phyloP scores from a whole-genome alignment of 1,139 yeast species.

The Yamadazyma atmosphaerica region DNA sequence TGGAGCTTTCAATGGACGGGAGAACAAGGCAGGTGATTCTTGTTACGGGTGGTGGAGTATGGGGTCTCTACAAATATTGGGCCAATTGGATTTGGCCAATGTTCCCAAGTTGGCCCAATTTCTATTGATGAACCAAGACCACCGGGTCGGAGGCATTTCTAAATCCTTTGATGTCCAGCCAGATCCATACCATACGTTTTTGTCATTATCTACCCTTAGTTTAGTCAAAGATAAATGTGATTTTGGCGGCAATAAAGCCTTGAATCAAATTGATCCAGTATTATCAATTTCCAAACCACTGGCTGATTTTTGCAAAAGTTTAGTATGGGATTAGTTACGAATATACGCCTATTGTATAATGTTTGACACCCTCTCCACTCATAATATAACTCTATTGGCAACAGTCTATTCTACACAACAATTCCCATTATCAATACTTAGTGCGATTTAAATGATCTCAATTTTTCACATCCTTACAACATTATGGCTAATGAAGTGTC shows the following conservation, averaged over 20 bases:
- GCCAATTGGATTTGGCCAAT: conserved; percentile 35
- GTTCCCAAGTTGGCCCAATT: conserved; percentile 38
- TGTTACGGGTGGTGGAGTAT: conserved; percentile 92
- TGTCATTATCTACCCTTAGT: conserved; percentile 60
- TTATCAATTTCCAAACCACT: conserved; percentile 28
- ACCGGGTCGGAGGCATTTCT: conserved; percentile 78
- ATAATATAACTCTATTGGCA: too few species aligned
- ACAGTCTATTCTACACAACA: too few species aligned
- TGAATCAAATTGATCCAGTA: conserved; percentile 25
- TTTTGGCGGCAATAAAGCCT: conserved; percentile 14
- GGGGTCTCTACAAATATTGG: conserved; percentile 55
- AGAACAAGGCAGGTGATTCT: conserved; percentile 82
- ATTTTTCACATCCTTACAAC: conserved; percentile 3
- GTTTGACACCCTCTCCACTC: too few species aligned
- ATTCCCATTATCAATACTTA: too few species aligned
- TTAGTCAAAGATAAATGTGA: conserved; percentile 30
- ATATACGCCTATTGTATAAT: neutral
- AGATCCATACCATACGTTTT: conserved; percentile 67
- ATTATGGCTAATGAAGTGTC: conserved; percentile 17
- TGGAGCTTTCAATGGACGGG: conserved; percentile 90
- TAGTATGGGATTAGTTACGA: conserved; percentile 9
- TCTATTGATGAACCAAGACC: conserved; percentile 65
- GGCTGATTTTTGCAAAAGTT: conserved; percentile 16
- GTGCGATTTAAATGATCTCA: too few species aligned
- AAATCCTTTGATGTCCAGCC: conserved; percentile 63